Evolutionary conservation across 164 flowering plant species (phyloP), one percentile per base, ranked within the genome.

Genomic region (Kalanchoe fedtschenkoi): DNA sequence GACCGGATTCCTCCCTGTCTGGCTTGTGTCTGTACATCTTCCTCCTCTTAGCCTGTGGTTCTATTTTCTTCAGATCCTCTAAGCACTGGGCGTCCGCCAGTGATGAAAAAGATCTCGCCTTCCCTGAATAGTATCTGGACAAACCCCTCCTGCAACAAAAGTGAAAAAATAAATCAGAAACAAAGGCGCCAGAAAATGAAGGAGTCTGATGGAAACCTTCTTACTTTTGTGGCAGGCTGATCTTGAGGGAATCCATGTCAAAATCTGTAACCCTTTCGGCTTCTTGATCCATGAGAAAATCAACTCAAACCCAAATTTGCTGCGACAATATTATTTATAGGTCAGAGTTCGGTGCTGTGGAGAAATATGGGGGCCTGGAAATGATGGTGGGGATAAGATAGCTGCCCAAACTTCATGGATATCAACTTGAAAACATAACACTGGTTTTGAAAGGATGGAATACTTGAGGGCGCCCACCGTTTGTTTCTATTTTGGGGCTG

Each of bases 101-200:
- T 64, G 79, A 78, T 1, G 73, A 42, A 60, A 81, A 84, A 4
- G 84, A 78, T 53, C 80, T 75, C 5, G 86, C 61, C 69, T 80
- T 81, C 56, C 84, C 86, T 1, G 86, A 81, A 56, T 77, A 84
- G 44, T 68, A 80, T 68, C 72, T 74, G 8, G 86, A 84, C 73
- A 84, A 70, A 19, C 89, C 86, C 72, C 81, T 80, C 77, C 82
- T 84, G 74, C 70, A 34, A 30, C 62, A 21, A 32, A 13, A 34
- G n/a, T 14, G 30, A 58, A 6, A 15, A 32, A 58, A 26, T 15
- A 3, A 17, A 0, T 34, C 19, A 58, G 28, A 58, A 7, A 34
- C 41, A 4, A n/a, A 58, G 17, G 6, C 61, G 46, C 46, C 6
- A 32, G 41, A 34, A 22, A 58, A 42, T 42, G 3, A 42, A 42